Conservation (phyloP, 176 grass and related monocot species). For the Oryza punctata region DNA sequence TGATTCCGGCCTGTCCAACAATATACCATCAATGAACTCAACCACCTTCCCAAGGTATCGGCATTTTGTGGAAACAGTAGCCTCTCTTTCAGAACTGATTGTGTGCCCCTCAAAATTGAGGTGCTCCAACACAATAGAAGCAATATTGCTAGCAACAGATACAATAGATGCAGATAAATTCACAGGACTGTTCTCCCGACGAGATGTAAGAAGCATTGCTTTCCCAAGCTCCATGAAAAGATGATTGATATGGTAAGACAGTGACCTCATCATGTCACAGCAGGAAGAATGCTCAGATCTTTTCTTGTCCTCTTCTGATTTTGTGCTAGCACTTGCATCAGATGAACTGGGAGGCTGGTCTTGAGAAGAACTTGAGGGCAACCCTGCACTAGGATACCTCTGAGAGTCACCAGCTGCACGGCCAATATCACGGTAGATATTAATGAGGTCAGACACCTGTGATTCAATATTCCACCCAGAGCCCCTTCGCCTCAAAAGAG, state of each 20-base stretch:
- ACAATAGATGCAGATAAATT: slow-evolving; percentile 73
- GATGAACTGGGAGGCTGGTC: slow-evolving; percentile 64
- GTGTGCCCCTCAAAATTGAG: slow-evolving; percentile 84
- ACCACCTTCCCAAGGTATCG: slow-evolving; percentile 88
- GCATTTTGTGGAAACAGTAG: slow-evolving; percentile 75
- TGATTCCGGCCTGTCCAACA: slow-evolving; percentile 91
- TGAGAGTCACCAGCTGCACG: slow-evolving; percentile 68
- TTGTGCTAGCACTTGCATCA: slow-evolving; percentile 46
- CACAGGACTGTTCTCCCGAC: slow-evolving; percentile 83
- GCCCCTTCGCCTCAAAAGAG: slow-evolving; percentile 81
- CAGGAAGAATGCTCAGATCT: slow-evolving; percentile 70
- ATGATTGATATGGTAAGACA: slow-evolving; percentile 94
- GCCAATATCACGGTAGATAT: slow-evolving; percentile 89
- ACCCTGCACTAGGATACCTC: slow-evolving; percentile 51
- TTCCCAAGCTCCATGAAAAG: slow-evolving; percentile 95
- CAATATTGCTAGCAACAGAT: slow-evolving; percentile 80
- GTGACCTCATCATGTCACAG: slow-evolving; percentile 87
- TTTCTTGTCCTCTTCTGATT: slow-evolving; percentile 76
- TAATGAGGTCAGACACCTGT: slow-evolving; percentile 93
- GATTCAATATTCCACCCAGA: slow-evolving; percentile 90
- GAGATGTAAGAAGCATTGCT: slow-evolving; percentile 86
- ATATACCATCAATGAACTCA: slow-evolving; percentile 87
- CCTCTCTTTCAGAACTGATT: slow-evolving; percentile 59
- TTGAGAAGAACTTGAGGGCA: slow-evolving; percentile 65
- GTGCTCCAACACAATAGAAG: slow-evolving; percentile 79